Percentiles rank a stretch among this genome's conserved stretches.
Conservation (phyloP, 768 basidiomycete species). For the Macrolepiota fuliginosa region DNA sequence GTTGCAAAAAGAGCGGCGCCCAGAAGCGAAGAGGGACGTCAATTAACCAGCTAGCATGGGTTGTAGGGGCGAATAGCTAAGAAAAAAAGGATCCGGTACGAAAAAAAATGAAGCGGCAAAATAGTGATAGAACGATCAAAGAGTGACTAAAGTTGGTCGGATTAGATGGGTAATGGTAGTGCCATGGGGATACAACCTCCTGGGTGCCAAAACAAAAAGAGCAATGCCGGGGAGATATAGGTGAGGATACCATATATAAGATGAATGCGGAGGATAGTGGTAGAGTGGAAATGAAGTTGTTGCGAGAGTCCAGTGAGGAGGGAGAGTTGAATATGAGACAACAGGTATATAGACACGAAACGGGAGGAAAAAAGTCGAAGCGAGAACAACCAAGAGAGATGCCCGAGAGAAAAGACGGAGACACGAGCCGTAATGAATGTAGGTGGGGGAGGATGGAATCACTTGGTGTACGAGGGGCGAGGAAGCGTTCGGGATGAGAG, state of each 20-base stretch:
- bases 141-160: conserved; percentile 21
- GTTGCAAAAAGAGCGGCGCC: not conserved
- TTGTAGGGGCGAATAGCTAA: not conserved
- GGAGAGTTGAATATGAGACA: conserved; percentile 10
- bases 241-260: conserved; percentile 19
- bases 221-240: conserved; percentile 25
- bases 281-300: not conserved
- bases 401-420: conserved; percentile 14
- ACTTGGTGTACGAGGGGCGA: not conserved
- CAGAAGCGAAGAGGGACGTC: conserved; percentile 3
- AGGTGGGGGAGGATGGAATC: not conserved
- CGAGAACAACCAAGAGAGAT: conserved; percentile 6
- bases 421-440: conserved; percentile 17
- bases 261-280: conserved; percentile 10
- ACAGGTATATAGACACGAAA: conserved; percentile 18
- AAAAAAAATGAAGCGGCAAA: conserved; percentile 10
- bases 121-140: conserved; percentile 19
- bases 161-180: conserved; percentile 36
- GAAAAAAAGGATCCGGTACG: not conserved
- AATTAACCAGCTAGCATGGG: conserved; percentile 3
- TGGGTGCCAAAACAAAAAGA: conserved; percentile 32
- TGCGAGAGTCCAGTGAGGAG: conserved; percentile 4
- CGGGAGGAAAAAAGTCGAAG: conserved; percentile 17
- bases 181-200: conserved; percentile 40
- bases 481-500: conserved; percentile 12